Evolutionary conservation across 805 yeast genomes (phyloP), one percentile per base, ranked within the genome.

Genomic region (Lipomyces sp.): DNA sequence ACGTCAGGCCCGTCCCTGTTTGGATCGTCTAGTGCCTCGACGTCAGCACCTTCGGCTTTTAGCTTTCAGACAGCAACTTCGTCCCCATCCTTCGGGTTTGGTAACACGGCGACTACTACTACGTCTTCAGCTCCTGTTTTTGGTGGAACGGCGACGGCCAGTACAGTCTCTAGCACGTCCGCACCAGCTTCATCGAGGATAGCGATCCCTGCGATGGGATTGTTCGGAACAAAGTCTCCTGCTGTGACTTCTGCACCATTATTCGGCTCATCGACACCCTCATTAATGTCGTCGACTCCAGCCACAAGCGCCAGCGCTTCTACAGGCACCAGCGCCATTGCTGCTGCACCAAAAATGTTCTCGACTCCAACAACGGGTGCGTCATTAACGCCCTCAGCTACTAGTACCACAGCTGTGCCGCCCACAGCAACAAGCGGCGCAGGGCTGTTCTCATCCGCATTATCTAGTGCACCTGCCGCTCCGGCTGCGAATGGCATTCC

Each of bases 1-100:
- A 11, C 61, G 8, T 62, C 64, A 29, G 51, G n/a, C 7, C 30
- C 60, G 5, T 10, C 51, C 3, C 2, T 53, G 2, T 62, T 39
- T 56, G 63, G 60, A 13, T 59, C 72, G 7, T 65, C 75, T 30
- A 64, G 75, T 11, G 64, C 73, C n/a, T 65, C 65, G n/a, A 34
- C 53, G 8, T 35, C 32, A 15, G 64, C 64, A 48, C 42, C 67
- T 13, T 55, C 71, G 45, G 54, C 67, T 6, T 33, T 58, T 42
- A 35, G 67, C 55, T 57, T 59, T 29, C 50, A 42, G 8, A 53
- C 59, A 8, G 51, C 65, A 4, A 10, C 63, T 18, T 32, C 72
- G 24, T 60, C 53, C 18, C 65, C 73, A 11, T 34, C 64, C 2
- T 50, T 53, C 53, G 53, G 57, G 13, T 69, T 69, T 66, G 73